Evolutionary conservation across 148 eudicot genomes (phyloP), one percentile per base, ranked within the genome.

Genomic region (Limonium bicolor): DNA sequence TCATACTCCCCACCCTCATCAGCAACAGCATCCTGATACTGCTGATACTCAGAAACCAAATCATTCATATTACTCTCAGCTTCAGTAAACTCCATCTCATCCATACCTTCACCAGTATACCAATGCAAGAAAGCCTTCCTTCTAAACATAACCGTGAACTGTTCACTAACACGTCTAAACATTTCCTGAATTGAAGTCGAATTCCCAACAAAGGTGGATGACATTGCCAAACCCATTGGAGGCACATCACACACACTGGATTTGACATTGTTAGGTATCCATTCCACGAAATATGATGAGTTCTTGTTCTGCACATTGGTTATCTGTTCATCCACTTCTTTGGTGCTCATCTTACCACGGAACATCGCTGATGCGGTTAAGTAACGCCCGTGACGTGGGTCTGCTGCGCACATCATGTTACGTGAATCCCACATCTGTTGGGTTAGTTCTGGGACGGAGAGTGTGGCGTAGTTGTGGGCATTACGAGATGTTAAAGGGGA

Each of bases 61-160:
- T 43, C 48, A 14, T 43, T 43, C 48, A 43, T 43, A 19, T 43
- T 43, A 25, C 48, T 43, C 30, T 43, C 48, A 0, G 48, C 48
- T 6, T 43, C 48, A 0, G 48, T 43, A 4, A 80, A 80, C 70
- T 80, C 90, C 90, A 80, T 80, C 68, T 80, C 90, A 30, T 80
- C 90, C 90, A 80, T 80, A 0, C 90, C 90, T 41, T 80, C 83
- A 0, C 90, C 84, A 0, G 90, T 76, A 14, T 80, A 80, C 90
- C 84, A 80, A 60, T 80, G 90, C 84, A 80, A 60, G 65, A 80
- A 80, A 12, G 90, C 90, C 59, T 80, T 80, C 65, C 88, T 76
- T 74, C 88, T 67, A 21, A 76, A 80, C 88, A 80, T 80, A 14
- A 24, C 48, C 2, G 48, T 43, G 16, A 43, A 43, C 48, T 43